phyloP scores from a whole-genome alignment of 495 filamentous ascomycete genomes.

The Neurospora terricola region DNA sequence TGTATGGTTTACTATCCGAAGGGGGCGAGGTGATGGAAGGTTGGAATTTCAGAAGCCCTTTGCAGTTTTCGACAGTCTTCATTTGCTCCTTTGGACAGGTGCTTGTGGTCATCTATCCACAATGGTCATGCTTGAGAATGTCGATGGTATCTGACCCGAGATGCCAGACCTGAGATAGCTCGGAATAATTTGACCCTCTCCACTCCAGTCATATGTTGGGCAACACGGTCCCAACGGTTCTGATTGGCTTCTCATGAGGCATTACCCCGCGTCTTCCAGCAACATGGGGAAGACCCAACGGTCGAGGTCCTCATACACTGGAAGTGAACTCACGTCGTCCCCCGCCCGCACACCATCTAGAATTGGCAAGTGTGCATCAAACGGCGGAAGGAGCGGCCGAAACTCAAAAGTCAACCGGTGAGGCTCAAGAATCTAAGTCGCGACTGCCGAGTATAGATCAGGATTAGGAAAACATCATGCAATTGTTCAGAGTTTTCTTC shows the following conservation, averaged over 20 bases:
- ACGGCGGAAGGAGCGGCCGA: neutral
- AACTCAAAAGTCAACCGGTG: neutral
- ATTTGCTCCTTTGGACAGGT: neutral
- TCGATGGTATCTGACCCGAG: neutral
- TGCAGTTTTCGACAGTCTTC: too few species aligned
- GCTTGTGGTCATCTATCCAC: neutral
- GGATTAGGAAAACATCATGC: too few species aligned
- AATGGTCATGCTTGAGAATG: too few species aligned
- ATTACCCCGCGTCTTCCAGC: too few species aligned
- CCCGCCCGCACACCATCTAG: neutral
- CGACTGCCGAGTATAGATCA: too few species aligned
- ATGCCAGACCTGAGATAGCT: neutral
- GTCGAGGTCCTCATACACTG: neutral
- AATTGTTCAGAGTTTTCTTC: neutral
- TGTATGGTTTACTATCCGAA: constrained; percentile 23
- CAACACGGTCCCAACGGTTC: neutral
- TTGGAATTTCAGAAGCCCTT: too few species aligned
- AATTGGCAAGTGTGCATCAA: neutral
- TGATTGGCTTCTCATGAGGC: neutral
- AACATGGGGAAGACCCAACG: neutral
- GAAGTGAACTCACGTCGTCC: neutral
- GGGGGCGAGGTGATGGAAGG: neutral
- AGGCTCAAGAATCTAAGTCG: neutral
- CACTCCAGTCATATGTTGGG: too few species aligned
- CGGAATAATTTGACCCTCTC: too few species aligned